Conservation (phyloP, 2,329 filamentous ascomycete species). For the Colletotrichum eleusines region DNA sequence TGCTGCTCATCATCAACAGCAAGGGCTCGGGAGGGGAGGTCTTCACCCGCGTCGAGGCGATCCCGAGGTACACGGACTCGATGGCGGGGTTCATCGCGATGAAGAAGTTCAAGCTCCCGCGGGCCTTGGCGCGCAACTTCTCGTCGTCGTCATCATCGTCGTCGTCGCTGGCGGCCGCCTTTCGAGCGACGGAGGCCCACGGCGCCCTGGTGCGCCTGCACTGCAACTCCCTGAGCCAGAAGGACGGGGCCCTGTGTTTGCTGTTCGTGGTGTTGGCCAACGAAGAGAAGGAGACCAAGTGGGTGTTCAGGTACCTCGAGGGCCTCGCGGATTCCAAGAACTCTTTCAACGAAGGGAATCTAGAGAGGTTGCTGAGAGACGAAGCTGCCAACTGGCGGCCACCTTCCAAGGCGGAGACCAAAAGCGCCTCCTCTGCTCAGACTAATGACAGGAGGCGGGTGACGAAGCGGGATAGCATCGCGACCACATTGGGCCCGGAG, state of each 20-base stretch:
- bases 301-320: conserved; percentile 12
- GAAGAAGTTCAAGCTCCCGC: conserved; percentile 7
- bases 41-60: conserved; percentile 16
- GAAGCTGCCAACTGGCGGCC: conserved; percentile 1
- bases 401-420: not conserved
- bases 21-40: not conserved
- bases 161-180: not conserved
- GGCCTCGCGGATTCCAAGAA: not conserved
- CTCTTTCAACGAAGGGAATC: not conserved
- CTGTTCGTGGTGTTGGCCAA: conserved; percentile 6
- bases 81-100: conserved; percentile 21
- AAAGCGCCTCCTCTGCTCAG: not conserved
- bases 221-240: not conserved
- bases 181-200: conserved; percentile 3
- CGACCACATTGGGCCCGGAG: conserved; percentile 12
- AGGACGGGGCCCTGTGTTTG: not conserved
- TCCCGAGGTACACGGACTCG: conserved; percentile 24
- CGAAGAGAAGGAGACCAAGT: conserved; percentile 2
- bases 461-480: conserved; percentile 14
- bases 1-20: conserved; percentile 21
- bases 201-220: conserved; percentile 14
- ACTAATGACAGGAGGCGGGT: conserved; percentile 1
- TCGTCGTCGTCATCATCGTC: not conserved
- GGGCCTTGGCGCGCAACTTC: not conserved
- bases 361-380: conserved; percentile 8